Percentiles rank a stretch among this genome's conserved stretches.
Evolutionary conservation across 257 asterid species (phyloP).

Genomic region (Nicotiana knightiana): DNA sequence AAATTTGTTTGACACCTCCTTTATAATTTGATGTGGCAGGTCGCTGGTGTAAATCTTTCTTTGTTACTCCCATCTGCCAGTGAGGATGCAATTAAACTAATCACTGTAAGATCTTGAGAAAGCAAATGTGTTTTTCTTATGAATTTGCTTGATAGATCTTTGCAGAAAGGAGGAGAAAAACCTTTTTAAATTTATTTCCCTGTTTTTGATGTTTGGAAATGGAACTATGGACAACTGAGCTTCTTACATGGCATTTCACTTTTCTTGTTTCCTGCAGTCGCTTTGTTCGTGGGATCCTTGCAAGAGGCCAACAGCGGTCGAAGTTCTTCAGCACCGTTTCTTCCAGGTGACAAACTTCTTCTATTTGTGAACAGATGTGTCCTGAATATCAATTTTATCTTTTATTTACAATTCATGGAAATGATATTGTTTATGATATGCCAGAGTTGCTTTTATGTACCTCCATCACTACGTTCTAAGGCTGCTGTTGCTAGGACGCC

Average conservation of each 20-base stretch:
- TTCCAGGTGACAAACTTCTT: slow-evolving; percentile 49
- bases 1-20: background rate
- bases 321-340: slow-evolving; percentile 66
- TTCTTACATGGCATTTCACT: background rate
- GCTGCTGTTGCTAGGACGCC: slow-evolving; percentile 55
- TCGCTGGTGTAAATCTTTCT: slow-evolving; percentile 48
- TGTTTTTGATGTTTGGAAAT: background rate
- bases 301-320: slow-evolving; percentile 68
- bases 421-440: slow-evolving; percentile 18
- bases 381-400: background rate
- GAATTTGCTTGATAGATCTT: background rate
- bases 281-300: slow-evolving; percentile 70
- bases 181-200: background rate
- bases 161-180: background rate
- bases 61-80: slow-evolving; percentile 67
- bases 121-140: slow-evolving; percentile 10
- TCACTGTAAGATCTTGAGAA: slow-evolving; percentile 47
- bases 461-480: slow-evolving; percentile 56
- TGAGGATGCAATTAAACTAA: slow-evolving; percentile 64
- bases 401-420: background rate
- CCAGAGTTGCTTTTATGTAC: slow-evolving; percentile 56
- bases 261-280: slow-evolving; percentile 26
- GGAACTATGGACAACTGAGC: background rate
- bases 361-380: slow-evolving; percentile 26
- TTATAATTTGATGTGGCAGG: slow-evolving; percentile 5